phyloP scores from a whole-genome alignment of 2,329 filamentous ascomycete genomes.

The Coleophoma eucalyptorum region DNA sequence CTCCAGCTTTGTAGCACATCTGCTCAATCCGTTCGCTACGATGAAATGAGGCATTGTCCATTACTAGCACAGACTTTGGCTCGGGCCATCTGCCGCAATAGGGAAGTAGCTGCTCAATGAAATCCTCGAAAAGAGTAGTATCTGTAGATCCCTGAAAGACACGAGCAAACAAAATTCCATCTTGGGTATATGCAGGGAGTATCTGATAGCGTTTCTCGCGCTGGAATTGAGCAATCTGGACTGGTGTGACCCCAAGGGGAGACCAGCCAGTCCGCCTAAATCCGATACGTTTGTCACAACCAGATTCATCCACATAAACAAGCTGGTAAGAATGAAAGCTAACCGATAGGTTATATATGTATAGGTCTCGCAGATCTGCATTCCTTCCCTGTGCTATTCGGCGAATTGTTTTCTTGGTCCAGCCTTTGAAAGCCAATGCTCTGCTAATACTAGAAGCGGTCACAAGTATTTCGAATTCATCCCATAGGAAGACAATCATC shows the following conservation, averaged over 20 bases:
- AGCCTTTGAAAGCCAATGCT: conserved; percentile 8
- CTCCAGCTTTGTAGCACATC: conserved; percentile 17
- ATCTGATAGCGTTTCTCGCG: conserved; percentile 13
- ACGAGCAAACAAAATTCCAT: conserved; percentile 13
- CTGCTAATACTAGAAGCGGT: neutral
- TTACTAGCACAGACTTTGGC: conserved; percentile 26
- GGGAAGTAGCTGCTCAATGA: conserved; percentile 26
- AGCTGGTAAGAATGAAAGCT: conserved; percentile 27
- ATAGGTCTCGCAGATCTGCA: conserved; percentile 28
- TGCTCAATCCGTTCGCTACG: conserved; percentile 18
- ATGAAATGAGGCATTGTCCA: conserved; percentile 30
- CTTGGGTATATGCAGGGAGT: conserved; percentile 8
- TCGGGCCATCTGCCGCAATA: conserved; percentile 25
- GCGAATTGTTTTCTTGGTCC: conserved; percentile 24
- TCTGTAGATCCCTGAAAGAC: conserved; percentile 21
- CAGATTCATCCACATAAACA: conserved; percentile 31
- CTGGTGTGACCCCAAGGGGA: conserved; percentile 21
- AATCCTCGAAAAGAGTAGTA: conserved; percentile 17
- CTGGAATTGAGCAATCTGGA: conserved; percentile 16
- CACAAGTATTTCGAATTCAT: neutral
- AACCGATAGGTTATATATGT: conserved; percentile 25
- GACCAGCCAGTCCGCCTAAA: conserved; percentile 30
- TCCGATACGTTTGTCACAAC: conserved; percentile 28
- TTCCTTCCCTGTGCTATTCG: conserved; percentile 25
- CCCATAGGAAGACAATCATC: conserved; percentile 9